These are phyloP conservation scores for Reticulascus tulasneorum DNA, from an alignment of 2,329 filamentous ascomycete genomes.

Conservation along the genomic window DNA sequence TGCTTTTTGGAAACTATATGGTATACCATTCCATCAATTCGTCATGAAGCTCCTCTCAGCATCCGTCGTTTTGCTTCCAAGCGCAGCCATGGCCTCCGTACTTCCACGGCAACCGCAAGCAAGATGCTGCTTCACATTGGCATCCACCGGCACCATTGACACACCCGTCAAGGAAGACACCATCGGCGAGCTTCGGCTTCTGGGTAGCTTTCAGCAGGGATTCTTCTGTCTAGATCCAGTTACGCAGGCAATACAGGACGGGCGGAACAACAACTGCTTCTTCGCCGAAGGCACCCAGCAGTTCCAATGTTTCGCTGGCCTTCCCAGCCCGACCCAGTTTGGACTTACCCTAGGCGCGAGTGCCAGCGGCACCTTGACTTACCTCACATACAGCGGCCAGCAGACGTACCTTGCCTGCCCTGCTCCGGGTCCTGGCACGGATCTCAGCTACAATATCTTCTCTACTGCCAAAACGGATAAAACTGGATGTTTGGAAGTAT, in stretches of 20 bases:
- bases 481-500: background rate
- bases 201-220: background rate
- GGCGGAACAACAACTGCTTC: background rate
- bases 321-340: background rate
- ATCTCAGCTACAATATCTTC: background rate
- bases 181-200: constrained; percentile 1
- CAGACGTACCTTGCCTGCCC: constrained; percentile 1
- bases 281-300: background rate
- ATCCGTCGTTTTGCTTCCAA: background rate
- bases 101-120: background rate
- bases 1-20: too few relatives aligned
- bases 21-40: constrained; percentile 8
- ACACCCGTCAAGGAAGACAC: constrained; percentile 1
- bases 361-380: too few relatives aligned
- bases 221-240: background rate
- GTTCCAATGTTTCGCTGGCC: constrained; percentile 2
- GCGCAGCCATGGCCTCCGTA: background rate
- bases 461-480: background rate
- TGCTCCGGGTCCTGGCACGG: background rate
- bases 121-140: constrained; percentile 2
- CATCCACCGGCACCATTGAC: background rate
- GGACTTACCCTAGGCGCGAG: background rate
- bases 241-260: background rate
- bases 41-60: background rate
- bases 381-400: background rate